Conservation (phyloP, 768 basidiomycete genomes). For the Phaeolepiota aurea region DNA sequence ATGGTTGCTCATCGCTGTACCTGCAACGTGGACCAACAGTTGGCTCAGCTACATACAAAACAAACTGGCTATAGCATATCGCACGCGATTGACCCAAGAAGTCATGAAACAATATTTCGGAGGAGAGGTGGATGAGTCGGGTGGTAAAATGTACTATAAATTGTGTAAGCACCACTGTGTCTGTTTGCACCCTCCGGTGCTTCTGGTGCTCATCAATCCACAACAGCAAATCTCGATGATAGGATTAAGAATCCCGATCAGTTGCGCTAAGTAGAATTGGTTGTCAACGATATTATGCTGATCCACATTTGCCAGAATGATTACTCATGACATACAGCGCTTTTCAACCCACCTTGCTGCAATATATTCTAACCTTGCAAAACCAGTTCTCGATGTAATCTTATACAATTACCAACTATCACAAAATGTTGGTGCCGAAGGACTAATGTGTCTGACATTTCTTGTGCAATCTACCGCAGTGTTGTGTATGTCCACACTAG, state of each 20-base stretch:
- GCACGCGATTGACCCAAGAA: conserved; percentile 77
- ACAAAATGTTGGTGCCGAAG: conserved; percentile 91
- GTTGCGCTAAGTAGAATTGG: conserved; percentile 24
- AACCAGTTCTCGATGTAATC: conserved; percentile 87
- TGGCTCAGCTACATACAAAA: conserved; percentile 92
- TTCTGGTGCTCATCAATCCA: background rate
- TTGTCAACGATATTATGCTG: conserved; percentile 2
- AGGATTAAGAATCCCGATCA: conserved; percentile 95
- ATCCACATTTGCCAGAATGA: conserved; percentile 52
- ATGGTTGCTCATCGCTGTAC: conserved; percentile 89
- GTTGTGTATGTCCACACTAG: conserved; percentile 46
- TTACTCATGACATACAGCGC: conserved; percentile 91
- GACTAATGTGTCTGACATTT: conserved; percentile 73
- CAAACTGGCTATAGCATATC: conserved; percentile 84
- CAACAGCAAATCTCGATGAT: conserved; percentile 84
- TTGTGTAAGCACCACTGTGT: conserved; percentile 43
- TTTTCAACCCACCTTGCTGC: conserved; percentile 88
- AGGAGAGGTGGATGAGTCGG: conserved; percentile 49
- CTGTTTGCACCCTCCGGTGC: too few species aligned
- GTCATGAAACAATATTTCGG: conserved; percentile 83
- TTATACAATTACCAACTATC: conserved; percentile 95
- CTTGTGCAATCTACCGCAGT: conserved; percentile 80
- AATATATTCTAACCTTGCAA: conserved; percentile 91
- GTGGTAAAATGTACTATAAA: conserved; percentile 91
- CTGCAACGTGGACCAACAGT: conserved; percentile 88